Evolutionary conservation across 202 grass and related monocot genomes (phyloP).

Genomic region (Schoenoplectus triqueter): DNA sequence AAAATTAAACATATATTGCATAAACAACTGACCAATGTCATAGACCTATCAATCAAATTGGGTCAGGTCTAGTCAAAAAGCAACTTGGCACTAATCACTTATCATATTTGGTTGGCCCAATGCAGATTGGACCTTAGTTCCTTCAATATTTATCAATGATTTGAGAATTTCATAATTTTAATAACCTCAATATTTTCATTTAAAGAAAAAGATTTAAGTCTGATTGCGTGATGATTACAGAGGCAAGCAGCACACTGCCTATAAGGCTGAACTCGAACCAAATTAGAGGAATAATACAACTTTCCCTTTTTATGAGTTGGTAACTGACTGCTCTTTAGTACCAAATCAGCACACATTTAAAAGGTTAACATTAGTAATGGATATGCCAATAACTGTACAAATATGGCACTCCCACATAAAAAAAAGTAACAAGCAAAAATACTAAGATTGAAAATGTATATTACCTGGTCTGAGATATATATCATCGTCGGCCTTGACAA

Average conservation of each 20-base stretch:
- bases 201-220: neutral
- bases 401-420: neutral
- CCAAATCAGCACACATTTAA: neutral
- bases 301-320: neutral
- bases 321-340: neutral
- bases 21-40: neutral
- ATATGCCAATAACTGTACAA: neutral
- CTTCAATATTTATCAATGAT: constrained; percentile 5
- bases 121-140: neutral
- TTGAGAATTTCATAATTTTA: neutral
- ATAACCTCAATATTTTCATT: neutral
- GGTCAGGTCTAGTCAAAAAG: neutral
- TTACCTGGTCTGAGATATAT: constrained; percentile 97
- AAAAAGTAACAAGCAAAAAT: neutral
- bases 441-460: constrained; percentile 19
- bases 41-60: neutral
- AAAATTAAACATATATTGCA: neutral
- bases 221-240: neutral
- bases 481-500: constrained; percentile 99
- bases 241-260: neutral
- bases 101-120: neutral
- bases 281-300: neutral
- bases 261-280: neutral
- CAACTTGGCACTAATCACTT: neutral
- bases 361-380: neutral